Evolutionary conservation across 1,139 yeast species (phyloP).

Genomic region (Magnusiomyces fungicola): DNA sequence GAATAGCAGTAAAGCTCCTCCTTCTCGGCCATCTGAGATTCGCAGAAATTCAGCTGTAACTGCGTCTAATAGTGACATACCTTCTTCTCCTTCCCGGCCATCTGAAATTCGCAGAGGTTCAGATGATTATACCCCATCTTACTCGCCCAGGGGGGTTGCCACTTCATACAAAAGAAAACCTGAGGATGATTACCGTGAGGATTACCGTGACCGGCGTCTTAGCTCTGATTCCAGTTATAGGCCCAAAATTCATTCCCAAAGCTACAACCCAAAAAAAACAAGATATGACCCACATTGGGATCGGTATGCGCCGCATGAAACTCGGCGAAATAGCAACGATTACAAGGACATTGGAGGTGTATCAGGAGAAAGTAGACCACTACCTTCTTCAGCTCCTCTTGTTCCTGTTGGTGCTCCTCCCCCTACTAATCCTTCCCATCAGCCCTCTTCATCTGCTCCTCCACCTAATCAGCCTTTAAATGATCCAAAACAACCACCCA

Average conservation of each 20-base stretch:
- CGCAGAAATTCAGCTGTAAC: background rate
- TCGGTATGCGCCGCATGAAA: background rate
- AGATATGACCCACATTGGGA: background rate
- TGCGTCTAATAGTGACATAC: background rate
- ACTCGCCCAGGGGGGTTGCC: background rate
- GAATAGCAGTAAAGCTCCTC: background rate
- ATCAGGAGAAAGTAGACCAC: too few species aligned
- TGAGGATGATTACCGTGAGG: too few species aligned
- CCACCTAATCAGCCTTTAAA: background rate
- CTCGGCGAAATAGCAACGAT: background rate
- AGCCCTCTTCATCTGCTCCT: background rate
- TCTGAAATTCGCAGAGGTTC: background rate
- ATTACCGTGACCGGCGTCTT: too few species aligned
- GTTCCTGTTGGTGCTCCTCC: too few species aligned
- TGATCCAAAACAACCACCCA: background rate
- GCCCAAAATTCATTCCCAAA: background rate
- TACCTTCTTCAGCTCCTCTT: too few species aligned
- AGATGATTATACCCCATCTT: background rate
- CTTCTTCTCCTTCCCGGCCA: background rate
- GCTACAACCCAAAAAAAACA: background rate
- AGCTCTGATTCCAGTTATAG: too few species aligned
- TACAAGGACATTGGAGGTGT: background rate
- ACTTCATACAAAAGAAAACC: too few species aligned
- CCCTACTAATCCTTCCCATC: background rate
- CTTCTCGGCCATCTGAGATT: background rate